A percentile compares a stretch with the other conserved stretches of the same genome.
These are phyloP conservation scores for Begonia loranthoides DNA, from an alignment of 306 rosid genomes.

Conservation along the genomic window DNA sequence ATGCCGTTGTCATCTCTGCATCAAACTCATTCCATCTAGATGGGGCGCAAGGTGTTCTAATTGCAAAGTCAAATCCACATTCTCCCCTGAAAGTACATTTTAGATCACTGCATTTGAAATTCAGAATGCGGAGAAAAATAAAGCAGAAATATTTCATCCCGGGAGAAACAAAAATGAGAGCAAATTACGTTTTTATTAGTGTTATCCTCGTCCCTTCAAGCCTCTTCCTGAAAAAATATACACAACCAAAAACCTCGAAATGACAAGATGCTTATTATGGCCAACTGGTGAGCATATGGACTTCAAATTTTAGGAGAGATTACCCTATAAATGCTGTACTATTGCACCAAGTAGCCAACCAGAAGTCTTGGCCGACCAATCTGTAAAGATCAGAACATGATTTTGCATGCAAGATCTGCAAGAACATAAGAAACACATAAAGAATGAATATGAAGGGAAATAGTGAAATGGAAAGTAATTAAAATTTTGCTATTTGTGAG, in stretches of 20 bases:
- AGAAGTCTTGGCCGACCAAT: conserved; percentile 81
- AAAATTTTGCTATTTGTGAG: too few species aligned
- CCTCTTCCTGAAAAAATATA: conserved; percentile 58
- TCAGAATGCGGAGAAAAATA: conserved; percentile 2
- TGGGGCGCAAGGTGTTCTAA: conserved; percentile 78
- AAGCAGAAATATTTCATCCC: conserved; percentile 1
- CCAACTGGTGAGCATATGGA: too few species aligned
- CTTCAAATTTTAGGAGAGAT: conserved; percentile 1
- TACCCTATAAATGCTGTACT: conserved; percentile 86
- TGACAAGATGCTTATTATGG: too few species aligned
- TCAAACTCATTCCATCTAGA: conserved; percentile 92
- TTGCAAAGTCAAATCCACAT: conserved; percentile 75
- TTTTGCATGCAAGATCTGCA: conserved; percentile 72
- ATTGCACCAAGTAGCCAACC: conserved; percentile 93
- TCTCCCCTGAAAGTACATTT: conserved; percentile 44
- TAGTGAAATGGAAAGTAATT: too few species aligned
- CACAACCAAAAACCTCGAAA: conserved; percentile 8
- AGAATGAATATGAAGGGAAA: too few species aligned
- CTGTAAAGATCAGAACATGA: conserved; percentile 77
- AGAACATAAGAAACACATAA: background rate
- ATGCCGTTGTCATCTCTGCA: conserved; percentile 76
- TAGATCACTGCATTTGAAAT: background rate
- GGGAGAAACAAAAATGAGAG: conserved; percentile 14
- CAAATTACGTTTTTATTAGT: conserved; percentile 51
- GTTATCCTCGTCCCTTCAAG: conserved; percentile 95